These are phyloP conservation scores for Flaveria ramosissima DNA, from an alignment of 129 eudicot genomes.

Conservation along the genomic window DNA sequence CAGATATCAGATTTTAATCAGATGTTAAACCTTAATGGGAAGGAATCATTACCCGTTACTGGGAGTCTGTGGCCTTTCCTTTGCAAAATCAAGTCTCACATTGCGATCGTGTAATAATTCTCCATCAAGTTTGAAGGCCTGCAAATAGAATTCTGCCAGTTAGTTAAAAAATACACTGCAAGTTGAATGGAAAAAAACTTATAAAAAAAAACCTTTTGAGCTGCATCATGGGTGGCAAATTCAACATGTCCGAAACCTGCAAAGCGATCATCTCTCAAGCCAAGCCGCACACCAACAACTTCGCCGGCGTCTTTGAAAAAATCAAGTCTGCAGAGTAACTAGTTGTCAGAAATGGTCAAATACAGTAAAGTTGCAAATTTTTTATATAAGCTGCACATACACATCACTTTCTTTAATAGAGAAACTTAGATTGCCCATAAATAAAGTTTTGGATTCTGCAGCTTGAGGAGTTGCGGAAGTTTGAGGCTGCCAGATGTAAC, in stretches of 20 bases:
- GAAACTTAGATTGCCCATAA: slow-evolving; percentile 79
- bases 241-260: slow-evolving; percentile 96
- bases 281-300: slow-evolving; percentile 67
- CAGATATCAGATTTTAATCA: too few relatives aligned
- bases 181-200: background rate
- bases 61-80: slow-evolving; percentile 70
- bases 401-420: slow-evolving; percentile 54
- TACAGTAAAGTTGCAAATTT: background rate
- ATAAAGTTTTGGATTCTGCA: slow-evolving; percentile 70
- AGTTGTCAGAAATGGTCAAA: slow-evolving; percentile 4
- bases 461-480: slow-evolving; percentile 64
- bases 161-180: background rate
- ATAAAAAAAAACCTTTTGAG: slow-evolving; percentile 52
- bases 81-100: slow-evolving; percentile 62
- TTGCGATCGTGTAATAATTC: slow-evolving; percentile 49
- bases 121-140: slow-evolving; percentile 66
- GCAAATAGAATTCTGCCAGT: background rate
- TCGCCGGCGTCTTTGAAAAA: slow-evolving; percentile 79
- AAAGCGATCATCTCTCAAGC: slow-evolving; percentile 49
- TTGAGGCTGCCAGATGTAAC: slow-evolving; percentile 54
- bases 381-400: slow-evolving; percentile 41
- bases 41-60: slow-evolving; percentile 44
- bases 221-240: slow-evolving; percentile 69
- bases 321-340: slow-evolving; percentile 42
- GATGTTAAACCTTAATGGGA: background rate